These are phyloP conservation scores for Salix viminalis DNA, from an alignment of 345 rosid genomes.

Conservation along the genomic window DNA sequence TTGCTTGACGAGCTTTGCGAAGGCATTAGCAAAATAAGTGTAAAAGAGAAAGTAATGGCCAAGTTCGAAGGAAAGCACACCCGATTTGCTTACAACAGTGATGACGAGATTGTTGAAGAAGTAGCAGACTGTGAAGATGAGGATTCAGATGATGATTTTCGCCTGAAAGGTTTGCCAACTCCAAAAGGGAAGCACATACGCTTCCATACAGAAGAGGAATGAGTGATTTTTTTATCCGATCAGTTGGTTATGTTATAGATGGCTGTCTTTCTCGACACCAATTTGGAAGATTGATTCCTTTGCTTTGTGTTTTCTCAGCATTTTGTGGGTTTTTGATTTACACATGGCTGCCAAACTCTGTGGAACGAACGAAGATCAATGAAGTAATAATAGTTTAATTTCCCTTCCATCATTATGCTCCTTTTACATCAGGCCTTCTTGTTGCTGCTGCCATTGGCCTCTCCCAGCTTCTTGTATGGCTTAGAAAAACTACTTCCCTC, in stretches of 20 bases:
- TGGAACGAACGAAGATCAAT: neutral
- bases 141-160: slow-evolving; percentile 15
- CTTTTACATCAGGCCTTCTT: no score
- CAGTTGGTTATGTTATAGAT: neutral
- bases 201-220: slow-evolving; percentile 13
- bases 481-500: no score
- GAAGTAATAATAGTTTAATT: neutral
- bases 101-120: slow-evolving; percentile 53
- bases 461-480: no score
- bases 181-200: slow-evolving; percentile 60
- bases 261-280: slow-evolving; percentile 23
- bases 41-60: slow-evolving; percentile 9
- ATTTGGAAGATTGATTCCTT: neutral
- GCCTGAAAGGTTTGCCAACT: slow-evolving; percentile 62
- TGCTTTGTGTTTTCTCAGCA: neutral
- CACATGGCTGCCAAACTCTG: neutral
- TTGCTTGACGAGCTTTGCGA: slow-evolving; percentile 48
- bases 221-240: no score
- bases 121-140: neutral
- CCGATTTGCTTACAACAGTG: slow-evolving; percentile 65
- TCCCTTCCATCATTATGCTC: no score
- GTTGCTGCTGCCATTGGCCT: no score
- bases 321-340: neutral
- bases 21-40: slow-evolving; percentile 42
- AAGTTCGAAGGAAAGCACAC: slow-evolving; percentile 54